Conservation (phyloP, 2,329 filamentous ascomycete genomes). For the Calonectria leucothoes region DNA sequence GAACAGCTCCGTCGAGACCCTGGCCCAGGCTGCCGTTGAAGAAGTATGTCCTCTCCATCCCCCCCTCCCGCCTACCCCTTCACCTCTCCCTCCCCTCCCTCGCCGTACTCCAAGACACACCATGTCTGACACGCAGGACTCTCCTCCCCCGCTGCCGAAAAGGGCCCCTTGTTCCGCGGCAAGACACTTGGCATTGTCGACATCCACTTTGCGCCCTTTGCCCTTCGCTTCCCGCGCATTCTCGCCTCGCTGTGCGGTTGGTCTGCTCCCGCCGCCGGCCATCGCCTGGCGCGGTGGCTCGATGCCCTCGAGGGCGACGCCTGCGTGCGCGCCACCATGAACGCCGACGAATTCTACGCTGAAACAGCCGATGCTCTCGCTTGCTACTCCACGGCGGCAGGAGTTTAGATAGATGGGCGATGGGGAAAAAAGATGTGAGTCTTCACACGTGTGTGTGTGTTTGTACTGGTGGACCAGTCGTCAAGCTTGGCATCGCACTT, state of each 20-base stretch:
- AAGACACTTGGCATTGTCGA: constrained; percentile 72
- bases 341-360: constrained; percentile 63
- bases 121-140: neutral
- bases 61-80: neutral
- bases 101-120: neutral
- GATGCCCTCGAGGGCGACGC: constrained; percentile 74
- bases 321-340: constrained; percentile 75
- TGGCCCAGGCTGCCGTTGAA: constrained; percentile 61
- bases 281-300: constrained; percentile 77
- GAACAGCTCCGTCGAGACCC: constrained; percentile 69
- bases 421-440: neutral
- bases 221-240: constrained; percentile 75
- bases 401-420: neutral
- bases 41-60: constrained; percentile 42
- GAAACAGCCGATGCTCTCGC: constrained; percentile 69
- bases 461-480: neutral
- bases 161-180: constrained; percentile 77
- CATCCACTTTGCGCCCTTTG: constrained; percentile 80
- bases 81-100: neutral
- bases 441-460: too few species aligned
- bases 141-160: neutral
- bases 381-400: neutral
- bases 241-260: constrained; percentile 74
- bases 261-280: constrained; percentile 71
- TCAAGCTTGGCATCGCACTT: neutral